These are phyloP conservation scores for Ascochyta pisi DNA, from an alignment of 2,329 filamentous ascomycete species.

Conservation along the genomic window DNA sequence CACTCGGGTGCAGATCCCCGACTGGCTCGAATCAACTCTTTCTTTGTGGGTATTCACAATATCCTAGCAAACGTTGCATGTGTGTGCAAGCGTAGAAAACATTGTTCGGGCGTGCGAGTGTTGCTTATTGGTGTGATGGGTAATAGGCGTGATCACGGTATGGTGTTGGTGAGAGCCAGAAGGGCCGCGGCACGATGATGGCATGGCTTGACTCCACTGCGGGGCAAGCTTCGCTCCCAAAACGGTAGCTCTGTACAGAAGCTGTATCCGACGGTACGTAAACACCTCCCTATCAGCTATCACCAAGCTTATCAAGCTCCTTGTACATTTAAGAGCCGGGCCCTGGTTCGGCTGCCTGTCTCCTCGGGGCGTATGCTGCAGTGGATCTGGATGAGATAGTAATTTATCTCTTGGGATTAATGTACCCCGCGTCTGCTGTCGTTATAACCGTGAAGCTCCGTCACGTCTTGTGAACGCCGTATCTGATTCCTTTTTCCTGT, in stretches of 20 bases:
- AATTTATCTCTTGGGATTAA: conserved; percentile 16
- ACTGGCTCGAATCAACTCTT: too few species aligned
- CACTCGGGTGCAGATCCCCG: too few species aligned
- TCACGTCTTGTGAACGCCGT: neutral
- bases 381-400: conserved; percentile 27
- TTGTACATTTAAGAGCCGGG: conserved; percentile 23
- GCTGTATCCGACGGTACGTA: conserved; percentile 41
- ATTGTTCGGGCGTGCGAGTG: too few species aligned
- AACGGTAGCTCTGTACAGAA: conserved; percentile 28
- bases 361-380: conserved; percentile 20
- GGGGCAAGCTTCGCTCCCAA: conserved; percentile 35
- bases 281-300: conserved; percentile 34
- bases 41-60: too few species aligned
- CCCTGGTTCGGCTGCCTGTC: conserved; percentile 6
- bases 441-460: conserved; percentile 24
- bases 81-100: too few species aligned
- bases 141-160: too few species aligned
- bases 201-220: conserved; percentile 27
- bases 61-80: too few species aligned
- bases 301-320: conserved; percentile 44
- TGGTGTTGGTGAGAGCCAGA: too few species aligned
- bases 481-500: neutral
- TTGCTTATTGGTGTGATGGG: too few species aligned
- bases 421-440: conserved; percentile 26
- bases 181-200: conserved; percentile 34